A percentile compares a stretch with the other conserved stretches of the same genome.
Evolutionary conservation across 805 yeast species (phyloP).

Genomic region (Huiozyma sinensis): DNA sequence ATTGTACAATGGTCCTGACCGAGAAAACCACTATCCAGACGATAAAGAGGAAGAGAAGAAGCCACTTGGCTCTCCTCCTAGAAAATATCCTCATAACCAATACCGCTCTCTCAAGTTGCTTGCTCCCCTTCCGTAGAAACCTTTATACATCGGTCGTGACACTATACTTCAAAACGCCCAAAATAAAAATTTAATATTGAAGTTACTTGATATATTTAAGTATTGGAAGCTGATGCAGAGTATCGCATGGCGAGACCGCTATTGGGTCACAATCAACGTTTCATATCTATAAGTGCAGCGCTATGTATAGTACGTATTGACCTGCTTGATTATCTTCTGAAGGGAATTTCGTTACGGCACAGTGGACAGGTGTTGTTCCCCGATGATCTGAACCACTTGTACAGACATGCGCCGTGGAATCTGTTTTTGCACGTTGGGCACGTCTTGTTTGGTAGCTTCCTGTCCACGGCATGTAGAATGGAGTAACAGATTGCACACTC

Average conservation of each 20-base stretch:
- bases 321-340: slow-evolving; percentile 15
- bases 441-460: slow-evolving; percentile 76
- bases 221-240: background rate
- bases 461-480: slow-evolving; percentile 74
- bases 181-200: too few species aligned
- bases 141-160: too few species aligned
- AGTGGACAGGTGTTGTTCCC: slow-evolving; percentile 90
- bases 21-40: slow-evolving; percentile 7
- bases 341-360: slow-evolving; percentile 48
- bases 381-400: slow-evolving; percentile 94
- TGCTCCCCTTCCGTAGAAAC: too few species aligned
- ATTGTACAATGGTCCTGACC: slow-evolving; percentile 16
- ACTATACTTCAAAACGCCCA: too few species aligned
- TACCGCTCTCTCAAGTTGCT: background rate
- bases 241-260: background rate
- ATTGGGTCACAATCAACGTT: background rate
- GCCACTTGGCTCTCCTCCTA: slow-evolving; percentile 16
- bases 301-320: background rate
- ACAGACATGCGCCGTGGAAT: slow-evolving; percentile 91
- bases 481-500: slow-evolving; percentile 97
- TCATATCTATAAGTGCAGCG: background rate
- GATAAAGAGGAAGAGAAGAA: slow-evolving; percentile 6
- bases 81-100: slow-evolving; percentile 12
- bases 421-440: slow-evolving; percentile 89
- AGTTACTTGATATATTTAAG: background rate